These are phyloP conservation scores for Aureobasidium melanogenum DNA, from an alignment of 2,329 filamentous ascomycete genomes.

Conservation along the genomic window DNA sequence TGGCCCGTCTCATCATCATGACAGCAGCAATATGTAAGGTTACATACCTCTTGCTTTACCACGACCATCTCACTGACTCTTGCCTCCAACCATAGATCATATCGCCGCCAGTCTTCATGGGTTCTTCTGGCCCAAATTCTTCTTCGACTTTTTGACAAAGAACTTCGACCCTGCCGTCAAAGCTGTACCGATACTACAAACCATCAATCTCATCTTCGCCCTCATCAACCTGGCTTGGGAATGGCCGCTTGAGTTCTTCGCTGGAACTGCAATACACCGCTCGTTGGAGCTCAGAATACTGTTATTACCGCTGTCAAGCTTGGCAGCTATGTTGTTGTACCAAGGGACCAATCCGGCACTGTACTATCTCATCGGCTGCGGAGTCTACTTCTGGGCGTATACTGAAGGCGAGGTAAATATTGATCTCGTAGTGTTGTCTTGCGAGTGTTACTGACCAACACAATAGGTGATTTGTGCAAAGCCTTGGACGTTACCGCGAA, in stretches of 20 bases:
- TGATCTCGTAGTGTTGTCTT: neutral
- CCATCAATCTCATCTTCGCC: slow-evolving; percentile 78
- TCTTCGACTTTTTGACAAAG: slow-evolving; percentile 93
- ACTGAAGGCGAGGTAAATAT: slow-evolving; percentile 84
- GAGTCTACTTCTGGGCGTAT: slow-evolving; percentile 93
- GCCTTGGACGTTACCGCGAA: slow-evolving; percentile 39
- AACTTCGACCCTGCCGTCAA: slow-evolving; percentile 80
- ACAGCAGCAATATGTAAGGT: slow-evolving; percentile 67
- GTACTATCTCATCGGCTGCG: slow-evolving; percentile 81
- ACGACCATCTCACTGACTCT: slow-evolving; percentile 11
- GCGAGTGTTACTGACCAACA: slow-evolving; percentile 6
- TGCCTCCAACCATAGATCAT: slow-evolving; percentile 57
- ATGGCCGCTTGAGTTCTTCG: slow-evolving; percentile 75
- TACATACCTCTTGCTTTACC: neutral
- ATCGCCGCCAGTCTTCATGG: slow-evolving; percentile 70
- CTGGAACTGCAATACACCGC: slow-evolving; percentile 69
- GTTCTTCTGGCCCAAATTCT: slow-evolving; percentile 98
- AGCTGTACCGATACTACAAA: slow-evolving; percentile 80
- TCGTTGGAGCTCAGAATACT: slow-evolving; percentile 81
- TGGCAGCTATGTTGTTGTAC: slow-evolving; percentile 72
- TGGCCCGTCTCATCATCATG: slow-evolving; percentile 87
- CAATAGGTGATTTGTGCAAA: slow-evolving; percentile 38
- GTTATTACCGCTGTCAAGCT: slow-evolving; percentile 67
- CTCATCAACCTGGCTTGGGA: slow-evolving; percentile 75
- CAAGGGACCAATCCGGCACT: slow-evolving; percentile 86